Percentiles rank a stretch among this genome's conserved stretches.
Evolutionary conservation across 192 early-diverging fungal genomes (phyloP).

Genomic region (Paraglomus occultum): DNA sequence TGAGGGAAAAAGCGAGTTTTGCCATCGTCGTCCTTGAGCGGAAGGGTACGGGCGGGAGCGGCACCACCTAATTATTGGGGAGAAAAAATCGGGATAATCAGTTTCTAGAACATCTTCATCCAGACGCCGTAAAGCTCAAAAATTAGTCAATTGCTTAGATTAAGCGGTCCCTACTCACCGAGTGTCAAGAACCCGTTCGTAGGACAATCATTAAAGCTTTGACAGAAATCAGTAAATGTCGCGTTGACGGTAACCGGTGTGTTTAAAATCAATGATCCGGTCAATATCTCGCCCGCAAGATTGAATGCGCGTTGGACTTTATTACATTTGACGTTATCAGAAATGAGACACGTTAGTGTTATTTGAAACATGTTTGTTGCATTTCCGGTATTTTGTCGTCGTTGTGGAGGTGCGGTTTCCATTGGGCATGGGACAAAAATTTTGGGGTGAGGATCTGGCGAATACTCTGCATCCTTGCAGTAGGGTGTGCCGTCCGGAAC

Average conservation of each 20-base stretch:
- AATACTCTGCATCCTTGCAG: too few relatives aligned
- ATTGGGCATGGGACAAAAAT: too few relatives aligned
- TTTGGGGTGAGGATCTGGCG: too few relatives aligned
- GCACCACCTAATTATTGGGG: slow-evolving; percentile 31
- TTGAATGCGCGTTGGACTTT: slow-evolving; percentile 32
- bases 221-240: slow-evolving; percentile 38
- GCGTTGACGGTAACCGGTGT: slow-evolving; percentile 38
- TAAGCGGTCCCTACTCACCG: not conserved
- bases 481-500: too few relatives aligned
- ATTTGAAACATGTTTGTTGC: not conserved
- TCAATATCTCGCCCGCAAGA: slow-evolving; percentile 33
- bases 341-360: not conserved
- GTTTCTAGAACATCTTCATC: too few relatives aligned
- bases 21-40: slow-evolving; percentile 37
- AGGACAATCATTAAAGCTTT: not conserved
- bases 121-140: not conserved
- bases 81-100: slow-evolving; percentile 9
- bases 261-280: slow-evolving; percentile 30
- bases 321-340: slow-evolving; percentile 24
- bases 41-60: slow-evolving; percentile 33
- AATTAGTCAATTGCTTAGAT: too few relatives aligned
- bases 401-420: too few relatives aligned
- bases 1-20: slow-evolving; percentile 42
- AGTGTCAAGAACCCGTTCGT: not conserved
- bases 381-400: not conserved